Evolutionary conservation across 2,329 filamentous ascomycete genomes (phyloP), one percentile per base, ranked within the genome.

Genomic region (Fusarium buxicola): DNA sequence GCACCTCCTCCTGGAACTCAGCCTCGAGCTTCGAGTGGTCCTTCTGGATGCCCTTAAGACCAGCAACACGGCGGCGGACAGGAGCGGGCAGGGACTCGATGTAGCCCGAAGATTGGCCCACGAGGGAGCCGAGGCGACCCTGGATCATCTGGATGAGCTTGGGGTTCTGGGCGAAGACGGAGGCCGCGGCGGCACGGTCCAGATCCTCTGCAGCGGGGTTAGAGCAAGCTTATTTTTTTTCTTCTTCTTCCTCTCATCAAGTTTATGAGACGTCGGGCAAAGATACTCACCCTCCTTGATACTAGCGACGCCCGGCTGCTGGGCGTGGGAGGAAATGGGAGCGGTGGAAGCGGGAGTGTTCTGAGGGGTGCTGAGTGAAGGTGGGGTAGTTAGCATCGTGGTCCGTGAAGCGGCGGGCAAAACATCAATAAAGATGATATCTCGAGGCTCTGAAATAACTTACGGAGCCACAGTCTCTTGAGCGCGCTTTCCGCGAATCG

Each of bases 21-120:
- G 93, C 92, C 84, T 99, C 96, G 72, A 99, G 89, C 83, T 98
- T 97, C 61, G 94, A 92, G 82, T 99, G 95, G 73, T 98, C 94
- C 81, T 97, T 97, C 82, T 99, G 95, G 71, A 99, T 93, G 70
- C 94, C 96, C 84, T 98, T 97, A 63, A 99, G 86, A 69, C 95
- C 96, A 62, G 94, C 89, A 67, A 99, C 94, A 75, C 95, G 94
- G 76, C 92, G 92, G 78, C 94, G 93, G 72, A 99, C 94, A 59
- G 90, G 87, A 55, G 89, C 84, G 58, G 95, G 95, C 15, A 99
- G 90, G 21, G 92, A 96, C 85, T 99, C 95, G 78, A 99, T 92
- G 81, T 99, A 99, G 73, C 95, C 95, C 54, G 95, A 99, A 48
- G 96, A 97, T 69, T 91, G 90, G 73, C 95, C 95, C 73, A 99